phyloP scores from a whole-genome alignment of 306 rosid genomes.

The Corylus avellana region DNA sequence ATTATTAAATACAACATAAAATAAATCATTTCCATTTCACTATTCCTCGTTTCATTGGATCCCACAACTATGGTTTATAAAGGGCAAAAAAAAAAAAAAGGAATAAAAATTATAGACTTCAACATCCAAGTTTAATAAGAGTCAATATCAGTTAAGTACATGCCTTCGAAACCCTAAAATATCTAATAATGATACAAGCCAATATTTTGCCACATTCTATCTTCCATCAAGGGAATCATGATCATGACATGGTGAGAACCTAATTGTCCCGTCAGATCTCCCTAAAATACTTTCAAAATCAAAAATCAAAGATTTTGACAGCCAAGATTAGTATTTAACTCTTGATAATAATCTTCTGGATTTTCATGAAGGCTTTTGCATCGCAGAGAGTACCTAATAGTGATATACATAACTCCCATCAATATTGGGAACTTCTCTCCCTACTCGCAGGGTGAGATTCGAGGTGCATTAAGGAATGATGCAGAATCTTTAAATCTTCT shows the following conservation, averaged over 20 bases:
- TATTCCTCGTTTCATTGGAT: no score
- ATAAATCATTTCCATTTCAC: no score
- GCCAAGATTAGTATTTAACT: neutral
- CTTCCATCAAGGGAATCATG: no score
- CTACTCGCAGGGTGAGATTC: constrained; percentile 6
- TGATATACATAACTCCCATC: neutral
- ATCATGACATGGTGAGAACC: neutral
- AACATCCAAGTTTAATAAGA: no score
- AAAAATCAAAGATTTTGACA: neutral
- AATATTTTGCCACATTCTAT: no score
- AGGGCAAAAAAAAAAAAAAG: no score
- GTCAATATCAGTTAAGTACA: no score
- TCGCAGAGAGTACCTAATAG: neutral
- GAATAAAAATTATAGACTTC: no score
- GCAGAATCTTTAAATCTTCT: constrained; percentile 32
- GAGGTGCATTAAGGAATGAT: constrained; percentile 18
- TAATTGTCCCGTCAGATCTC: neutral
- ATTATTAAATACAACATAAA: no score
- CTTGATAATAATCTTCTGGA: neutral
- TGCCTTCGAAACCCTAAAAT: no score
- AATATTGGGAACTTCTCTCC: neutral
- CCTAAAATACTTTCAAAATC: neutral
- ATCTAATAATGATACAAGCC: no score
- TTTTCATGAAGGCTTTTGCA: neutral
- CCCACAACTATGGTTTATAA: no score